Evolutionary conservation across 1,284 basidiomycete species (phyloP).

Genomic region (Termitomyces sp.): DNA sequence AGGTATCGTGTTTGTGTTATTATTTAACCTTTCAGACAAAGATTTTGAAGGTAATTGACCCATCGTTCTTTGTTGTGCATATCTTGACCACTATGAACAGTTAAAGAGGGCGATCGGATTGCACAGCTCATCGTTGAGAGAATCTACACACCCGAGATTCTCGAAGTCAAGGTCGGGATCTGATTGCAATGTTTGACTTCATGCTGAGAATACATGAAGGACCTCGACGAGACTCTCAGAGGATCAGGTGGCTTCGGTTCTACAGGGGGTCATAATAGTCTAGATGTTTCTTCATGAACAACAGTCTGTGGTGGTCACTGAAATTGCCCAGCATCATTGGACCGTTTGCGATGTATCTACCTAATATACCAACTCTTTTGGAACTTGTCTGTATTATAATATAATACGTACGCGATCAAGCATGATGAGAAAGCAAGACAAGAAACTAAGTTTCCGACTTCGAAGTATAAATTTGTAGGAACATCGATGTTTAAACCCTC

Average conservation of each 20-base stretch:
- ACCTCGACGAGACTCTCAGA: constrained; percentile 78
- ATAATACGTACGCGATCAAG: neutral
- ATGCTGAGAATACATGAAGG: constrained; percentile 34
- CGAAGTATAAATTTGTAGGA: neutral
- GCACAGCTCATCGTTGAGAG: constrained; percentile 93
- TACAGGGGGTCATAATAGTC: constrained; percentile 72
- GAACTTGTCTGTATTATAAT: neutral
- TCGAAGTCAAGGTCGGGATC: constrained; percentile 75
- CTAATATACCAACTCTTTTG: neutral
- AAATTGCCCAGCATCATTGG: neutral
- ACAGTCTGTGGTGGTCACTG: neutral
- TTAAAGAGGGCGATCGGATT: constrained; percentile 87
- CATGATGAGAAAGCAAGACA: neutral
- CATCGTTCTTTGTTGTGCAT: neutral
- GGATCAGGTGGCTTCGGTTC: constrained; percentile 93
- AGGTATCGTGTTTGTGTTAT: constrained; percentile 86
- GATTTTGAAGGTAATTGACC: constrained; percentile 75
- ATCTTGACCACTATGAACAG: constrained; percentile 34
- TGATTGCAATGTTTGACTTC: neutral
- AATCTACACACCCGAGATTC: constrained; percentile 81
- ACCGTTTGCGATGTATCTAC: neutral
- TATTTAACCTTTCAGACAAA: constrained; percentile 88
- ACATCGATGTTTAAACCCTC: constrained; percentile 7
- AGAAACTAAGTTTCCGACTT: neutral
- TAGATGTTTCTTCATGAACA: constrained; percentile 26